Base-by-base conservation (phyloP, 2,329 filamentous ascomycete species). In the Talaromyces sp. region DNA sequence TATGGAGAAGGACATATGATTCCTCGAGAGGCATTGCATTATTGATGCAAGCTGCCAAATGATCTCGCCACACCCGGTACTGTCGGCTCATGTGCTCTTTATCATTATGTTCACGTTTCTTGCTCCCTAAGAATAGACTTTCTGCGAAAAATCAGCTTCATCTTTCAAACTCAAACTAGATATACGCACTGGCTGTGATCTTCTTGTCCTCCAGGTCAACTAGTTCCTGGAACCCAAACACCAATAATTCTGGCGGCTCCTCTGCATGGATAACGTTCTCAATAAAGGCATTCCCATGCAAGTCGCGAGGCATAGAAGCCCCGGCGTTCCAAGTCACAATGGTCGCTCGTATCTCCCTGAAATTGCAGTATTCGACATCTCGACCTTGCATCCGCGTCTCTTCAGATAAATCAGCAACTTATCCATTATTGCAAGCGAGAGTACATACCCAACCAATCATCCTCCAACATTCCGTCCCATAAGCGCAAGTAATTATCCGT, bases 171-270 rank as follows among this genome's bases (percentile, higher is more conserved):
- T 19, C 2, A 47, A 10, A 10, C 14, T 19, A 52, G 9, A 27
- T 3, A 60, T 66, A 83, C 85, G 73, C 78, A 87, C 88, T 97
- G n/a, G 95, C 95, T 24, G 94, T 98, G 60, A 96, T 90, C 70
- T 93, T 96, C 81, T 98, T 98, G 79, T 99, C 92, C 76, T 99
- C 95, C 8, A 99, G 83, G 73, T 99, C 95, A 3, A 99, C 95
- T n/a, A 99, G 84, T 78, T 99, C 95, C 77, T 99, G 95, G 76
- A 99, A 99, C 1, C 93, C 94, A 81, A 99, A 99, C 0, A 98
- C 87, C 2, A 98, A 80, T 59, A 99, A 93, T 70, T 98, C 95
- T 0, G 95, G 92, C 8, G 90, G 88, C 45, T 89, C 86, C 67
- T 90, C 89, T n/a, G 86, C 86, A 68, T 89, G 86, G 31, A 99